Evolutionary conservation across 2,329 filamentous ascomycete species (phyloP).

Genomic region (Fusarium sp.): DNA sequence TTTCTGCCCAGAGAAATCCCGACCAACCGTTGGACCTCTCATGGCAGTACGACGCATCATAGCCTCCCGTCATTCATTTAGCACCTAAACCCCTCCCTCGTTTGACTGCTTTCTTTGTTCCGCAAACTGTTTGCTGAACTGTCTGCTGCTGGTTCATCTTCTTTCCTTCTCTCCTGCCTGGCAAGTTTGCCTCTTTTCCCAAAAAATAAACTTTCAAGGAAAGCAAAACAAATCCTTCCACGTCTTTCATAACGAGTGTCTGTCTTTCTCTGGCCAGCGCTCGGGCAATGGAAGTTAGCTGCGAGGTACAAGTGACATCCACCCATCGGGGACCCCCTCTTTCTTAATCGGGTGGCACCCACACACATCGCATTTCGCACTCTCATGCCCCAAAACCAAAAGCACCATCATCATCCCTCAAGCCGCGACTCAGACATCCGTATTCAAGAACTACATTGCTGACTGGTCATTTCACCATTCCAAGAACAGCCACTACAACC

Average conservation of each 20-base stretch:
- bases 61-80: constrained; percentile 15
- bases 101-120: constrained; percentile 26
- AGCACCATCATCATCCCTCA: constrained; percentile 34
- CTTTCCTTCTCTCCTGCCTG: not conserved
- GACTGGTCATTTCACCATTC: constrained; percentile 47
- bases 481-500: constrained; percentile 46
- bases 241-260: not conserved
- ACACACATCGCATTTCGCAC: constrained; percentile 31
- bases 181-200: constrained; percentile 8
- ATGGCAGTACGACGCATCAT: constrained; percentile 36
- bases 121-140: constrained; percentile 9
- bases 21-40: constrained; percentile 24
- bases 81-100: not conserved
- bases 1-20: constrained; percentile 26
- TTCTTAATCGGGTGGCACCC: constrained; percentile 28
- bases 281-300: constrained; percentile 13
- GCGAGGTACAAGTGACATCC: constrained; percentile 26
- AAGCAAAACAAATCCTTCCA: not conserved
- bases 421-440: constrained; percentile 36
- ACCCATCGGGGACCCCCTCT: constrained; percentile 5
- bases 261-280: not conserved
- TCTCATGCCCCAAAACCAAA: constrained; percentile 28
- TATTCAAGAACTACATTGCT: constrained; percentile 40
- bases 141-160: not conserved
- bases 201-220: not conserved